Conservation (phyloP, 2,329 filamentous ascomycete species). For the Trichoderma koningii region DNA sequence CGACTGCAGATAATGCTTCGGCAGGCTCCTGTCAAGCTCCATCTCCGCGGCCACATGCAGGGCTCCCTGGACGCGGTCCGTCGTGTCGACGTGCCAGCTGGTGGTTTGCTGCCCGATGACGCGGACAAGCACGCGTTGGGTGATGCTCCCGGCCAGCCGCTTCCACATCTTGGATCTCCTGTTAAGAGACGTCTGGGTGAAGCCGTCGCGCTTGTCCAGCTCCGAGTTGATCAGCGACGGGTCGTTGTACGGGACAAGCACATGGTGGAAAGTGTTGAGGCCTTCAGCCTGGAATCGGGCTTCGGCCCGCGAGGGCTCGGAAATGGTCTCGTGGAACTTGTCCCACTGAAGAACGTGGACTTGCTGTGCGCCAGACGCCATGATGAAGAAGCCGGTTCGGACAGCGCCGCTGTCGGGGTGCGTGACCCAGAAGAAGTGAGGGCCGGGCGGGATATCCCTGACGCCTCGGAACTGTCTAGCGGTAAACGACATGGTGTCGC, state of each 20-base stretch:
- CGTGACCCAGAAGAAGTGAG: slow-evolving; percentile 63
- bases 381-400: slow-evolving; percentile 61
- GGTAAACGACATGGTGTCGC: slow-evolving; percentile 54
- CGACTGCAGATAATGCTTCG: slow-evolving; percentile 38
- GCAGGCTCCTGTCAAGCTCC: slow-evolving; percentile 46
- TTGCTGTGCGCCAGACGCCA: slow-evolving; percentile 40
- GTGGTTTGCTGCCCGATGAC: slow-evolving; percentile 47
- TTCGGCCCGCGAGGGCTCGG: slow-evolving; percentile 51
- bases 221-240: slow-evolving; percentile 36
- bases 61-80: slow-evolving; percentile 53
- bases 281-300: slow-evolving; percentile 48
- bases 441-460: slow-evolving; percentile 55
- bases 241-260: slow-evolving; percentile 50
- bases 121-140: slow-evolving; percentile 47
- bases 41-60: slow-evolving; percentile 42
- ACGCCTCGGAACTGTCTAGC: slow-evolving; percentile 55
- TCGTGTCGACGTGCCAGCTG: slow-evolving; percentile 57
- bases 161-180: slow-evolving; percentile 50
- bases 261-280: slow-evolving; percentile 43
- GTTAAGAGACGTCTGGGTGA: slow-evolving; percentile 30
- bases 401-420: slow-evolving; percentile 50
- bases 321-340: slow-evolving; percentile 55
- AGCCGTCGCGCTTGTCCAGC: not conserved
- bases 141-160: slow-evolving; percentile 53
- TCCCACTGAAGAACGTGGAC: slow-evolving; percentile 59